These are phyloP conservation scores for Daedaleopsis nitida DNA, from an alignment of 768 basidiomycete species.

Conservation along the genomic window DNA sequence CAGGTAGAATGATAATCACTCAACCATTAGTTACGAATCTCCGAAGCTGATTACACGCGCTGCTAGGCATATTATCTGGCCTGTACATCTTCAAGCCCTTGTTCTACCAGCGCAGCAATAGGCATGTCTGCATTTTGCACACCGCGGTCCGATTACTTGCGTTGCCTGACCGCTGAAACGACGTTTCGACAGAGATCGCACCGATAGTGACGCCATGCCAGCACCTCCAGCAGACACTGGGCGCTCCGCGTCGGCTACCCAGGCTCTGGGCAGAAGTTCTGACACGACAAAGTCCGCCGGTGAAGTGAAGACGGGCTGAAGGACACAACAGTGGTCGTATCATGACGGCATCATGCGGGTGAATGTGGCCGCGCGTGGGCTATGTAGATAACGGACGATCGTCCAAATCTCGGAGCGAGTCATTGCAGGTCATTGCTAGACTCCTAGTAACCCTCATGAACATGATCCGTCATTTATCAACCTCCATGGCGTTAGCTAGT, in stretches of 20 bases:
- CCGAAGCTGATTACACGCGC: conserved; percentile 7
- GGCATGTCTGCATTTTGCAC: neutral
- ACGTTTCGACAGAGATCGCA: neutral
- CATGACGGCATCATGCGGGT: neutral
- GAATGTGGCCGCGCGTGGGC: neutral
- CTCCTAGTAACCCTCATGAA: no score
- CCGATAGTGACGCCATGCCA: neutral
- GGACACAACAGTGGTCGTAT: neutral
- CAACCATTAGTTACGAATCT: neutral
- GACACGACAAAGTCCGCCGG: neutral
- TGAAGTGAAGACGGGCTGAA: neutral
- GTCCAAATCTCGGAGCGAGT: neutral
- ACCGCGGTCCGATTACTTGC: neutral
- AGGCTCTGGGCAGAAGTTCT: neutral
- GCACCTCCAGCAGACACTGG: neutral
- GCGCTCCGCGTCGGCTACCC: neutral
- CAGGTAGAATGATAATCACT: conserved; percentile 46
- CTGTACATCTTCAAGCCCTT: conserved; percentile 67
- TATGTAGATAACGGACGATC: neutral
- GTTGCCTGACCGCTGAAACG: conserved; percentile 8
- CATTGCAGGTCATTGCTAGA: no score
- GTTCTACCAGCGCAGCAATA: conserved; percentile 27
- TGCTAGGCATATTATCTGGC: conserved; percentile 61
- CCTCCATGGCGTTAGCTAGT: conserved; percentile 29
- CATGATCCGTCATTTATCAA: conserved; percentile 29